Evolutionary conservation across 331 rosid species (phyloP).

Genomic region (Prunus yedoensis): DNA sequence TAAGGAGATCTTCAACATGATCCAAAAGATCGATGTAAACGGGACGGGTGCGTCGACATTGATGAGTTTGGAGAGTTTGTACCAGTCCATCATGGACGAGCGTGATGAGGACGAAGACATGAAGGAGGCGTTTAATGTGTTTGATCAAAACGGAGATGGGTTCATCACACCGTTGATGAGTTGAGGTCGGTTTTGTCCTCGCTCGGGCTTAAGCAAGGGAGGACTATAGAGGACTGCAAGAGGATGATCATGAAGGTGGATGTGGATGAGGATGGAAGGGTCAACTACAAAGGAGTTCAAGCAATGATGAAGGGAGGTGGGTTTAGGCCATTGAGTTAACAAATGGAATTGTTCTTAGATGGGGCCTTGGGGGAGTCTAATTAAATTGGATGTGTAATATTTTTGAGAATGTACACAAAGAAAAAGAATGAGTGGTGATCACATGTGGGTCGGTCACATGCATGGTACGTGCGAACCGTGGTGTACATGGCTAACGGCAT

Average conservation of each 20-base stretch:
- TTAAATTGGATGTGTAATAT: too few relatives aligned
- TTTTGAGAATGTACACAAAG: too few relatives aligned
- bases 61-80: constrained; percentile 69
- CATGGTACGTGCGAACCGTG: not conserved
- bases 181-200: constrained; percentile 65
- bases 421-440: not conserved
- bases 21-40: constrained; percentile 59
- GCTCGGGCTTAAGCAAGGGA: constrained; percentile 66
- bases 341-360: too few relatives aligned
- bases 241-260: too few relatives aligned
- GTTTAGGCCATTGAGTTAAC: too few relatives aligned
- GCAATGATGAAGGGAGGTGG: too few relatives aligned
- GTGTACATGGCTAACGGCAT: not conserved
- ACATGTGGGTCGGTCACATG: not conserved
- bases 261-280: too few relatives aligned
- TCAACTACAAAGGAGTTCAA: too few relatives aligned
- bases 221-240: too few relatives aligned
- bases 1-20: constrained; percentile 56
- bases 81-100: constrained; percentile 67
- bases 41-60: constrained; percentile 76
- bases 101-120: constrained; percentile 74
- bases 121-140: constrained; percentile 85
- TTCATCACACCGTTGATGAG: constrained; percentile 83
- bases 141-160: constrained; percentile 85
- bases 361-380: too few relatives aligned